phyloP scores from a whole-genome alignment of 208 protist genomes.

The Leishmania turanica region DNA sequence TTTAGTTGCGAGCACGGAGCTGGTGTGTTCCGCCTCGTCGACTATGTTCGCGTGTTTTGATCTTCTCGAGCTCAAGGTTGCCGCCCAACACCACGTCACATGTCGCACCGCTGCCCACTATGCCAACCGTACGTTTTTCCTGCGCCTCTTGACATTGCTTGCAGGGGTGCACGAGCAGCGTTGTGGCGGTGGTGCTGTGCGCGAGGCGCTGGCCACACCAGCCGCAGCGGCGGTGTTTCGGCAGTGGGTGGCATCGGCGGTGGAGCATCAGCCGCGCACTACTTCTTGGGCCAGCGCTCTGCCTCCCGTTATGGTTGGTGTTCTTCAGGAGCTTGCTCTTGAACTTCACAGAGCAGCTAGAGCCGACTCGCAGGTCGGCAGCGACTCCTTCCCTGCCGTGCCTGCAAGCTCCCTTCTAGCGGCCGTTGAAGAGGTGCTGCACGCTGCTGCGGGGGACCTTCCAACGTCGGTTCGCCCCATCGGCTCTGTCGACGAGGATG shows the following conservation, averaged over 20 bases:
- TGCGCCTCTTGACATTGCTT: conserved; percentile 41
- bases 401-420: neutral
- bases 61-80: conserved; percentile 30
- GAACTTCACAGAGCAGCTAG: conserved; percentile 10
- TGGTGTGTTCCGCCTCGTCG: neutral
- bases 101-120: conserved; percentile 10
- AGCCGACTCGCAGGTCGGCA: neutral
- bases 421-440: conserved; percentile 2
- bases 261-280: neutral
- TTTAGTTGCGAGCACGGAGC: conserved; percentile 13
- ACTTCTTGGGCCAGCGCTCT: conserved; percentile 7
- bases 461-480: conserved; percentile 6
- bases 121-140: conserved; percentile 47
- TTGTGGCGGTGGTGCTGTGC: neutral
- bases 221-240: conserved; percentile 19
- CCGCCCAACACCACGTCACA: conserved; percentile 18
- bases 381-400: neutral
- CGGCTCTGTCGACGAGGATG: neutral
- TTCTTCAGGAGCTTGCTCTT: conserved; percentile 20
- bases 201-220: conserved; percentile 5
- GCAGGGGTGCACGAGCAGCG: conserved; percentile 19
- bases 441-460: neutral
- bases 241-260: conserved; percentile 14
- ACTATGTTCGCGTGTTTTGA: conserved; percentile 32
- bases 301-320: conserved; percentile 11